Percentiles rank a stretch among this genome's conserved stretches.
phyloP scores from a whole-genome alignment of 345 rosid genomes.

The Toxicodendron radicans region DNA sequence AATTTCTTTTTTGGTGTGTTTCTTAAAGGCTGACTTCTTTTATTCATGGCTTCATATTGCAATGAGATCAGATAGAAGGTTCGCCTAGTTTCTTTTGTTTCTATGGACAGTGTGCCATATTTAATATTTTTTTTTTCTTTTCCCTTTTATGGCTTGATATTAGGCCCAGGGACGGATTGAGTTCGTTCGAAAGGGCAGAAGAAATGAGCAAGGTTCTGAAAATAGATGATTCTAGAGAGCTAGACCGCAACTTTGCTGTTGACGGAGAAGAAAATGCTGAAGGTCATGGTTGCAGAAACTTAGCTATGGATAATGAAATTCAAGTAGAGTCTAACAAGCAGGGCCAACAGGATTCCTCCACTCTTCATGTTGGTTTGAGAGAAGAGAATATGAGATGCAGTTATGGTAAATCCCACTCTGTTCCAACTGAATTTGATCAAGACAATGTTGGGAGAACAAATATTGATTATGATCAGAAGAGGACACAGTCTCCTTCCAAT shows the following conservation, averaged over 20 bases:
- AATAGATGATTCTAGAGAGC: conserved; percentile 12
- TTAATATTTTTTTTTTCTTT: not conserved
- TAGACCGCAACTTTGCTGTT: conserved; percentile 3
- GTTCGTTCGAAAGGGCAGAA: conserved; percentile 8
- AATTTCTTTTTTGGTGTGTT: not conserved
- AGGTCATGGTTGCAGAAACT: not conserved
- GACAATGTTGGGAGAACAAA: conserved; percentile 8
- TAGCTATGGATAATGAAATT: not conserved
- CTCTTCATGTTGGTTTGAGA: not conserved
- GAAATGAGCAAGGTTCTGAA: conserved; percentile 16
- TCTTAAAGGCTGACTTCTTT: not conserved
- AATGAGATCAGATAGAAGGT: not conserved
- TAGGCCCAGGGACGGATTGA: not conserved
- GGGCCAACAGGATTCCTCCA: not conserved
- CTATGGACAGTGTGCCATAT: not conserved
- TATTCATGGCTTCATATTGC: not conserved
- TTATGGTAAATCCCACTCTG: conserved; percentile 6
- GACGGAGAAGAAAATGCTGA: conserved; percentile 9
- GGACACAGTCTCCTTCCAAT: not conserved
- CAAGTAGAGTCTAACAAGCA: conserved; percentile 13
- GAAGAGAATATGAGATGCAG: conserved; percentile 1
- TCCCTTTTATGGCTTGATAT: conserved; percentile 10
- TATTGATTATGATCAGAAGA: conserved; percentile 15
- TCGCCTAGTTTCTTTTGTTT: not conserved
- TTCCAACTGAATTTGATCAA: conserved; percentile 6